Evolutionary conservation across 805 yeast genomes (phyloP).

Genomic region (Torulaspora microellipsoides): DNA sequence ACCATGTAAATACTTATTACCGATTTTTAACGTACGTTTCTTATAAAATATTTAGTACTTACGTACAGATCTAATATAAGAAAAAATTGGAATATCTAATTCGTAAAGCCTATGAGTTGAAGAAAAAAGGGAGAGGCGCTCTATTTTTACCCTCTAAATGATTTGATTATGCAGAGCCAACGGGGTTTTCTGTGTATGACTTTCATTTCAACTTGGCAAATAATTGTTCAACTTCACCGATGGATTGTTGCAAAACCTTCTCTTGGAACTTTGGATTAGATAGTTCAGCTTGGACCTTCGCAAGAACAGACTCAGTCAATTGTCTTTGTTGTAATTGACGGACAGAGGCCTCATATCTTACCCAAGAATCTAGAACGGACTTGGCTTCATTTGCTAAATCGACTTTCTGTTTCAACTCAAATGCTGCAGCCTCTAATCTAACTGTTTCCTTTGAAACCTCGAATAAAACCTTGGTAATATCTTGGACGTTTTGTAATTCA

Average conservation of each 20-base stretch:
- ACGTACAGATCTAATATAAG: not conserved
- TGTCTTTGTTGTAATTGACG: conserved; percentile 95
- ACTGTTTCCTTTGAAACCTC: conserved; percentile 96
- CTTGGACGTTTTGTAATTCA: conserved; percentile 85
- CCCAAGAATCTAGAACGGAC: conserved; percentile 97
- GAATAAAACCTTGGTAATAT: conserved; percentile 86
- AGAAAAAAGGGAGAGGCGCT: too few relatives aligned
- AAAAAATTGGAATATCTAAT: conserved; percentile 22
- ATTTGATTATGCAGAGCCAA: too few relatives aligned
- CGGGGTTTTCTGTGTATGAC: not conserved
- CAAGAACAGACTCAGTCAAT: conserved; percentile 77
- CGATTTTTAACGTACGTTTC: too few relatives aligned
- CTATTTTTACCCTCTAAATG: too few relatives aligned
- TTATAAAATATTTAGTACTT: too few relatives aligned
- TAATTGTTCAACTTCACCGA: conserved; percentile 85
- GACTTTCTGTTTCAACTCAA: conserved; percentile 87
- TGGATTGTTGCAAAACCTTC: conserved; percentile 82
- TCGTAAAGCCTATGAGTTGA: conserved; percentile 11
- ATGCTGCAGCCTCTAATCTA: conserved; percentile 88
- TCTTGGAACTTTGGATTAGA: conserved; percentile 90
- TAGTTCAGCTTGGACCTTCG: conserved; percentile 83
- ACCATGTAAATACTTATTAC: too few relatives aligned
- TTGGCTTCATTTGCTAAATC: conserved; percentile 87
- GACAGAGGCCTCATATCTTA: conserved; percentile 93
- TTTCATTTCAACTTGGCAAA: conserved; percentile 44